Conservation (phyloP, 768 basidiomycete genomes). For the Coprinellus micaceus region DNA sequence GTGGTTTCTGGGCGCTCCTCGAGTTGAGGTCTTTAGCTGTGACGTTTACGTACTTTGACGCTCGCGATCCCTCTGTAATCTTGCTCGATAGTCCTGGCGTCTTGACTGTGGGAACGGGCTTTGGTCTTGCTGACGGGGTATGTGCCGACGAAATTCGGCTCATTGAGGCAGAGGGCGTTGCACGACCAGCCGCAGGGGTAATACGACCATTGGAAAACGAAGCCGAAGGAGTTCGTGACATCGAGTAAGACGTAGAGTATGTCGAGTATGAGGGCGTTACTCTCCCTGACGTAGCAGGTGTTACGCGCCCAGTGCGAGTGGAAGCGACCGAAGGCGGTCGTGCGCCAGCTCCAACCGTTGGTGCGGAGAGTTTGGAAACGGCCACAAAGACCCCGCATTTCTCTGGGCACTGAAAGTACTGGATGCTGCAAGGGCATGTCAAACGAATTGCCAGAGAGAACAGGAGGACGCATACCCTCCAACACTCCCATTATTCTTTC, state of each 20-base stretch:
- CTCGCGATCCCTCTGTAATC: constrained; percentile 81
- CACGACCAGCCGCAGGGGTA: constrained; percentile 44
- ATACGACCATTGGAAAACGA: constrained; percentile 36
- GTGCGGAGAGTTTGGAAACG: constrained; percentile 71
- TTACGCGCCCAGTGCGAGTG: constrained; percentile 49
- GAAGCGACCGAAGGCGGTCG: constrained; percentile 79
- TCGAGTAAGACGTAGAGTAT: constrained; percentile 18
- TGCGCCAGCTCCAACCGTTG: constrained; percentile 59
- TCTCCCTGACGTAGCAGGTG: constrained; percentile 54
- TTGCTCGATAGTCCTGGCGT: constrained; percentile 32
- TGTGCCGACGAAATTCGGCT: constrained; percentile 37
- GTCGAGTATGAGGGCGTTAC: constrained; percentile 45
- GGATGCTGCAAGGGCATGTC: constrained; percentile 46
- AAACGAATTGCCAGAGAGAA: constrained; percentile 6
- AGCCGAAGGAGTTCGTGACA: constrained; percentile 33
- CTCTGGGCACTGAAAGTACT: constrained; percentile 82
- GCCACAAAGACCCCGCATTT: constrained; percentile 91
- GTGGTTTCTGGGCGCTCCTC: constrained; percentile 8
- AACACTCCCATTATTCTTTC: constrained; percentile 93
- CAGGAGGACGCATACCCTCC: constrained; percentile 61
- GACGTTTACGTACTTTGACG: constrained; percentile 80
- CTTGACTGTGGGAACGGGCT: constrained; percentile 32
- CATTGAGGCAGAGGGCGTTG: constrained; percentile 42
- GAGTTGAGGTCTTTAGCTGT: constrained; percentile 72
- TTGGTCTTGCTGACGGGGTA: constrained; percentile 32